Evolutionary conservation across 495 filamentous ascomycete species (phyloP), one percentile per base, ranked within the genome.

Genomic region (Lindgomyces ingoldianus): DNA sequence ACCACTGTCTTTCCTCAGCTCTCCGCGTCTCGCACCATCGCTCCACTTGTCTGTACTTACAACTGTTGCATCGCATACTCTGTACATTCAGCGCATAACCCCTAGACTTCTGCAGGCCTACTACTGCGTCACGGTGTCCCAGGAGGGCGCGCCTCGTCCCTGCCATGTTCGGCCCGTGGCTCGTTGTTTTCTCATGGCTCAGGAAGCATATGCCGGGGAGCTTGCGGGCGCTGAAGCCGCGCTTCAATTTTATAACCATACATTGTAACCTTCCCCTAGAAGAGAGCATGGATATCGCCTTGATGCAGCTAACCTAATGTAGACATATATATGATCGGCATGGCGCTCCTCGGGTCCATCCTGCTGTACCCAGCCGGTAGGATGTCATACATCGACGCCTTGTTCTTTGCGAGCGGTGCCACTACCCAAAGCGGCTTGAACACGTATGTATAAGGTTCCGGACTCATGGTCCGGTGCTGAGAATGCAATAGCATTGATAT

Each of bases 401-500:
- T 99, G 18, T 91, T 96, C 79, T 89, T 96, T 62, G 81, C 87
- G 12, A 82, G 81, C 61, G 92, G 95, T 14, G 81, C 88, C 36
- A 85, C 89, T 57, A 97, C 93, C 0, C 94, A 99, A 74, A 93
- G 90, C 50, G 94, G 94, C 0, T 78, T 99, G 60, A 98, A 98
- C 75, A 87, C 91, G 67, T 84, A 73, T 30, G 65, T 67, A 56
- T 19, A 6, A 14, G 1, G 16, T 1, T 21, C 12, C 19, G 16
- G 62, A n/a, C 2, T 27, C 8, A 21, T 29, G 45, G 24, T 33
- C 27, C 11, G 18, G 16, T 57, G 53, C 46, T 70, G 21, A 75
- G 18, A 55, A 45, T 26, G 24, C 47, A 24, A 6, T 47, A 83
- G 81, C 19, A 76, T 96, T 46, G 85, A 97, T 70, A 54, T 93